Base-by-base conservation (phyloP, 345 rosid species). In the Stellera chamaejasme region DNA sequence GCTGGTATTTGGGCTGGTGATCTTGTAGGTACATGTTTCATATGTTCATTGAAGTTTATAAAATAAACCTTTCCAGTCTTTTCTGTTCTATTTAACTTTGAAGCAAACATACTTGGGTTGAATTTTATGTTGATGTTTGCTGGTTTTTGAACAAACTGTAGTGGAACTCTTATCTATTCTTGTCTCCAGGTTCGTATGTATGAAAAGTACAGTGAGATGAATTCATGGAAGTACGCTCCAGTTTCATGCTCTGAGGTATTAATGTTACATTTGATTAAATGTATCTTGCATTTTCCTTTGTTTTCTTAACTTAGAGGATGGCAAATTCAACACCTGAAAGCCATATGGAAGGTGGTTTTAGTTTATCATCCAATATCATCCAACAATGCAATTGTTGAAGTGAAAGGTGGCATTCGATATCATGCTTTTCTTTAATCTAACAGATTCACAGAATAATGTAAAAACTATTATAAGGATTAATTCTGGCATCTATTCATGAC, bases 1-100 rank as follows among this genome's bases (percentile, higher is more conserved):
- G 99, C 99, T 79, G 99, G 94, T 65, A 11, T 89, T 45, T 93
- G 99, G 99, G 96, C 97, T 65, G 99, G 97, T 93, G 99, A 93
- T 85, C 99, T 93, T 93, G 97, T 93, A 88, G 97, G 99, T 88
- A 92, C 77, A 88, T 77, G 82, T 75, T 82, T 77, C 71, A 70
- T 69, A 79, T 67, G 25, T 75, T 74, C 79, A 63, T 66, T 63
- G 43, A 65, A 59, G 58, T 59, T 43, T 50, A 49, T 54, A 11
- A 47, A 46, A 16, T 61, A 59, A 67, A 61, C 57, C 52, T 25
- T 25, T 52, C 28, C 48, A 59, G 41, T 69, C 27, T 52, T 63
- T 43, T n/a, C 45, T 23, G 32, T 51, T 44, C 49, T 58, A 19
- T 28, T 27, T 53, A 54, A 32, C 36, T 12, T 16, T n/a, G 39